Evolutionary conservation across 371 early-diverging fungal genomes (phyloP).

Genomic region (Apophysomyces ossiformis): DNA sequence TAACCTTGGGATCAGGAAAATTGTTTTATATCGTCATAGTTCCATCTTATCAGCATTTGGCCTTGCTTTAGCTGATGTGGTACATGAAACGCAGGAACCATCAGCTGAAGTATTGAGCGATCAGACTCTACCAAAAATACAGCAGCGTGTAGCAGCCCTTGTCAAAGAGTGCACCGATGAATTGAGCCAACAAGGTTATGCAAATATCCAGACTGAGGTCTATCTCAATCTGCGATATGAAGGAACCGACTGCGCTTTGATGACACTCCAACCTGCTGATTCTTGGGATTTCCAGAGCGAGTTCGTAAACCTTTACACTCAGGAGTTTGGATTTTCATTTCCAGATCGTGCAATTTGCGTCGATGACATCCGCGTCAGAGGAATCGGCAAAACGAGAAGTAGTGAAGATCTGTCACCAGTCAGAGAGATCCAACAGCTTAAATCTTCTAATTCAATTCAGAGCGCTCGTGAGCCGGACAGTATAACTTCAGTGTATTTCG

Average conservation of each 20-base stretch:
- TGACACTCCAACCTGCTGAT: constrained; percentile 76
- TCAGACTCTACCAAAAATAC: constrained; percentile 44
- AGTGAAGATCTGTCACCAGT: constrained; percentile 40
- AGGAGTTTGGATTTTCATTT: constrained; percentile 93
- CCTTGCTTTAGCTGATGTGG: constrained; percentile 88
- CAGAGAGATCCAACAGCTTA: constrained; percentile 39
- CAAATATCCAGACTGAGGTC: constrained; percentile 61
- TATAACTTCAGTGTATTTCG: constrained; percentile 78
- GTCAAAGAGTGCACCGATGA: constrained; percentile 41
- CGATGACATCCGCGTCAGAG: constrained; percentile 93
- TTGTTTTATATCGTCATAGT: constrained; percentile 85
- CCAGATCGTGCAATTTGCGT: constrained; percentile 82
- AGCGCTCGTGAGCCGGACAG: constrained; percentile 26
- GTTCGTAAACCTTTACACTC: constrained; percentile 75
- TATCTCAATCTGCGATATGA: constrained; percentile 92
- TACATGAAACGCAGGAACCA: constrained; percentile 91
- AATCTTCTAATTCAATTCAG: constrained; percentile 16
- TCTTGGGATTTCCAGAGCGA: constrained; percentile 63
- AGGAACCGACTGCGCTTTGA: constrained; percentile 93
- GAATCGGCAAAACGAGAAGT: constrained; percentile 68
- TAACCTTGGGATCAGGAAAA: constrained; percentile 81
- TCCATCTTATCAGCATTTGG: constrained; percentile 96
- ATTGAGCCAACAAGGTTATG: constrained; percentile 40
- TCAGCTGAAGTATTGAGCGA: constrained; percentile 48
- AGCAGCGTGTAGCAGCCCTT: constrained; percentile 58